Conservation (phyloP, 1,284 basidiomycete genomes). For the Bondarzewia mesenterica region DNA sequence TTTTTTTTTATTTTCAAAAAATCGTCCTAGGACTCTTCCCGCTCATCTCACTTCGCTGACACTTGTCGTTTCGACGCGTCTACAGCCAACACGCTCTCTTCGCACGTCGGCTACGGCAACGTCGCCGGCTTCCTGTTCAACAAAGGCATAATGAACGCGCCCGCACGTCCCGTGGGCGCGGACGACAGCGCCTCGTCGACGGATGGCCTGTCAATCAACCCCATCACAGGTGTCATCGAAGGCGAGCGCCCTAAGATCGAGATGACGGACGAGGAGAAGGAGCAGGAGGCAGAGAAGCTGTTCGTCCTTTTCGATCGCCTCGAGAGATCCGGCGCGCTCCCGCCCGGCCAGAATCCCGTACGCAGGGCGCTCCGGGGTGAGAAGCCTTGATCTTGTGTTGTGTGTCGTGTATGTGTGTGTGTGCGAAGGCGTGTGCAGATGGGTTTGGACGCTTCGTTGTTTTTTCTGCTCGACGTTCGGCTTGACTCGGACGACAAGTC, state of each 20-base stretch:
- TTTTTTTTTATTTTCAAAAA: conserved; percentile 6
- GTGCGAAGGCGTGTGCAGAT: neutral
- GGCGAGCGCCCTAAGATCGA: conserved; percentile 30
- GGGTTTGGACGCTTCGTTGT: neutral
- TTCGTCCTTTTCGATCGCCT: conserved; percentile 86
- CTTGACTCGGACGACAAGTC: too few relatives aligned
- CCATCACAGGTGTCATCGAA: conserved; percentile 68
- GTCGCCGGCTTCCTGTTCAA: conserved; percentile 88
- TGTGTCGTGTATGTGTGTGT: neutral
- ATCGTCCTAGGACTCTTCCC: too few relatives aligned
- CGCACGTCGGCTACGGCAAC: conserved; percentile 85
- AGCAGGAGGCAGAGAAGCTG: conserved; percentile 82
- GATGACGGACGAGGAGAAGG: conserved; percentile 91
- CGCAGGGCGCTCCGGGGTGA: conserved; percentile 52
- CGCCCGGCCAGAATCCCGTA: conserved; percentile 62
- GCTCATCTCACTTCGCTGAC: conserved; percentile 1
- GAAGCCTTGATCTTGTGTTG: neutral
- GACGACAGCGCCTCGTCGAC: conserved; percentile 29
- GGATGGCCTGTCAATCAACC: conserved; percentile 55
- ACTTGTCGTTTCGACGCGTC: neutral
- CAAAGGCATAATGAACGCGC: conserved; percentile 58
- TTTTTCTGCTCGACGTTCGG: neutral
- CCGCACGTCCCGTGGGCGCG: neutral
- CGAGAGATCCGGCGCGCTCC: conserved; percentile 63
- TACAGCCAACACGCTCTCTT: conserved; percentile 57